Evolutionary conservation across 306 rosid species (phyloP), one percentile per base, ranked within the genome.

Genomic region (Casuarina glauca): DNA sequence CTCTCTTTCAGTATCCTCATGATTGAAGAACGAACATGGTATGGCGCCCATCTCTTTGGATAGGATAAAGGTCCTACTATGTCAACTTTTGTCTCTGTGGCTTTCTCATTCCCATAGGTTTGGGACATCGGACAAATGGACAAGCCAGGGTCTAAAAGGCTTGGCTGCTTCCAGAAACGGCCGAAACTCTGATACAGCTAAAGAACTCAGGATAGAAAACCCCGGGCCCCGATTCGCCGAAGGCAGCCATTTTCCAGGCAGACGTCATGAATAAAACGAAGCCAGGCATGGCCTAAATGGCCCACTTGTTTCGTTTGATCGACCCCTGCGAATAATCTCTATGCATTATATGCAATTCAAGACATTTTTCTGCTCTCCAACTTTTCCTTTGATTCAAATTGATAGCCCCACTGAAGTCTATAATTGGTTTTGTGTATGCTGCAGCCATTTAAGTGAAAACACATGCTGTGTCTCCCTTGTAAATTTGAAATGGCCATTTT

Each of bases 121-220:
- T 53, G 86, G 88, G 95, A 83, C 92, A 77, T 76, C 6, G 72
- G 74, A 50, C 45, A 62, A 32, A 71, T 54, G 73, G 78, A 80
- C 67, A 69, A 54, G 51, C 19, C 45, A 35, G 74, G 82, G 82
- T 75, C 80, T 81, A 77, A 60, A 67, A 72, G 81, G 80, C 64
- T 70, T 72, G 76, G 74, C 68, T 84, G 79, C 80, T 80, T 73
- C 79, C 82, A 72, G 62, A 70, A 36, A 75, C 61, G 78, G 85
- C 82, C 81, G 83, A 83, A 32, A 54, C 80, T 73, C 84, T 81
- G 64, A 39, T 88, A 84, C 90, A 86, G 92, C 90, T 88, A 85
- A 90, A 84, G 64, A 73, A 45, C 79, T 84, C 90, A 90, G 87
- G 83, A 82, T 84, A 89, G 73, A 85, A 80, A 17, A 73, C 67